phyloP scores from a whole-genome alignment of 2,329 filamentous ascomycete genomes.

The Myotisia sp. region DNA sequence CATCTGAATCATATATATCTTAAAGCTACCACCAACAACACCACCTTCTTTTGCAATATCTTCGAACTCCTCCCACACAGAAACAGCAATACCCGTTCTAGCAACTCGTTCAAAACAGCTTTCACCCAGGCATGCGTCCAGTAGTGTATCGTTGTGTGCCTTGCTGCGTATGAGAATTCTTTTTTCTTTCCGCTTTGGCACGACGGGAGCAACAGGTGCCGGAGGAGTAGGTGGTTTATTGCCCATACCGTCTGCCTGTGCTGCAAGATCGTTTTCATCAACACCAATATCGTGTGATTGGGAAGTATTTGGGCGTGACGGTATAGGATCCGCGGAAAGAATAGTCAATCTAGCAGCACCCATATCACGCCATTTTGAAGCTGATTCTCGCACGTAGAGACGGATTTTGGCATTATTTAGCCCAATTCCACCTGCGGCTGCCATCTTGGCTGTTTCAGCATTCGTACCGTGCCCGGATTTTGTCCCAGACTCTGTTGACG shows the following conservation, averaged over 20 bases:
- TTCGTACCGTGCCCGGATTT: slow-evolving; percentile 24
- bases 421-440: slow-evolving; percentile 50
- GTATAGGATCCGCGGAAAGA: slow-evolving; percentile 38
- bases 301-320: slow-evolving; percentile 21
- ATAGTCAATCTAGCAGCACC: slow-evolving; percentile 75
- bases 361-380: slow-evolving; percentile 79
- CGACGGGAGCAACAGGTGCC: slow-evolving; percentile 9
- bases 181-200: slow-evolving; percentile 55
- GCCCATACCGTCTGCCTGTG: slow-evolving; percentile 15
- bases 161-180: slow-evolving; percentile 65
- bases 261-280: slow-evolving; percentile 12
- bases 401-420: slow-evolving; percentile 62
- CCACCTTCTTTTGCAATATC: slow-evolving; percentile 43
- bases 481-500: slow-evolving; percentile 33
- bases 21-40: slow-evolving; percentile 43
- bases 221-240: slow-evolving; percentile 9
- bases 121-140: slow-evolving; percentile 75
- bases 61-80: slow-evolving; percentile 68
- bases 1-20: slow-evolving; percentile 53
- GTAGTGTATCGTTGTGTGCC: slow-evolving; percentile 49
- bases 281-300: slow-evolving; percentile 40
- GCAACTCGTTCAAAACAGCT: slow-evolving; percentile 74
- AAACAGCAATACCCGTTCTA: slow-evolving; percentile 72
- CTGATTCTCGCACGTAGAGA: slow-evolving; percentile 62
- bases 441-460: slow-evolving; percentile 37